Percentiles rank a stretch among this genome's conserved stretches.
phyloP scores from a whole-genome alignment of 169 alveolate species.

The Neospora caninum region DNA sequence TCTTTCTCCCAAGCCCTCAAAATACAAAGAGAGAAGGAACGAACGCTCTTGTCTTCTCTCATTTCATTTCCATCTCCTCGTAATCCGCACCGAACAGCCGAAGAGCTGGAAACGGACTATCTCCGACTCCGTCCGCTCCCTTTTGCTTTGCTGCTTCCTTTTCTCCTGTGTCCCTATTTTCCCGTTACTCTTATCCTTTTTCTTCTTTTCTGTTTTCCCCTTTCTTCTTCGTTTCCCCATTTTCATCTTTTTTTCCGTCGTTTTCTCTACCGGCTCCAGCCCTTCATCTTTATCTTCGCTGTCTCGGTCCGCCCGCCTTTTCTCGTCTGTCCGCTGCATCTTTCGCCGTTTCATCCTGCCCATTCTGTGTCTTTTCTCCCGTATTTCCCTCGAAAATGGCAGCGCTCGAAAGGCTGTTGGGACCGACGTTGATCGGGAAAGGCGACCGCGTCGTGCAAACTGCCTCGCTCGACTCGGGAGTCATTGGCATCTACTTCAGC shows the following conservation, averaged over 20 bases:
- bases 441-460: neutral
- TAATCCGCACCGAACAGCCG: too few relatives aligned
- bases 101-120: too few relatives aligned
- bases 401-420: neutral
- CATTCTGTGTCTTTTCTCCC: neutral
- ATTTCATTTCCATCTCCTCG: too few relatives aligned
- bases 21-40: too few relatives aligned
- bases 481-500: conserved; percentile 26
- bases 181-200: neutral
- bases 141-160: neutral
- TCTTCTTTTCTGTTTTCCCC: too few relatives aligned
- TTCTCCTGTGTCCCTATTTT: neutral
- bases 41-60: too few relatives aligned
- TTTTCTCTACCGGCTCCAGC: too few relatives aligned
- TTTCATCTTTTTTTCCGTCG: too few relatives aligned
- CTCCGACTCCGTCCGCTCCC: neutral
- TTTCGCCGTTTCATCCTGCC: too few relatives aligned
- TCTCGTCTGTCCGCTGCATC: neutral
- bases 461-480: neutral
- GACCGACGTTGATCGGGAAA: conserved; percentile 13
- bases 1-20: too few relatives aligned
- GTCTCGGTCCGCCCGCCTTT: neutral
- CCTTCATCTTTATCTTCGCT: too few relatives aligned
- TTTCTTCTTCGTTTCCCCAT: too few relatives aligned
- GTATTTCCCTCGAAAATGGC: neutral